These are phyloP conservation scores for Suhomyces terraborum DNA, from an alignment of 1,139 yeast genomes.

Conservation along the genomic window DNA sequence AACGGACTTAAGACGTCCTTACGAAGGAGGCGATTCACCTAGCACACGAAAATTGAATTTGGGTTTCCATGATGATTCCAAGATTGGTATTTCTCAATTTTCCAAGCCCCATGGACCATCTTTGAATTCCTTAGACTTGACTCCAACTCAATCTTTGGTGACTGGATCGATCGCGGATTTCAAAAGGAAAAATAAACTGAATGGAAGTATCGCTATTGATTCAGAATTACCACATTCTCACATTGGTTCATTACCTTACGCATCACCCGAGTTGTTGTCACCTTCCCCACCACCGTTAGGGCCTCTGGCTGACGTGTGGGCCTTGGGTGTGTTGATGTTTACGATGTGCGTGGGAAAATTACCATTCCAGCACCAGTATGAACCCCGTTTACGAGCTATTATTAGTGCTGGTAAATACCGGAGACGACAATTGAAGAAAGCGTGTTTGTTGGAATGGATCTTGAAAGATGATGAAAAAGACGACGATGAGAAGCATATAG, in stretches of 20 bases:
- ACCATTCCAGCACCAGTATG: constrained; percentile 82
- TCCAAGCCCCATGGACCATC: constrained; percentile 39
- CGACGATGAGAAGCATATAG: constrained; percentile 10
- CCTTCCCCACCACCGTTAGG: constrained; percentile 71
- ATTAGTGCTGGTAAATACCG: constrained; percentile 71
- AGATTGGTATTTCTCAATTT: constrained; percentile 35
- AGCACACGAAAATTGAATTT: constrained; percentile 24
- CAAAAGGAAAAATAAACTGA: constrained; percentile 15
- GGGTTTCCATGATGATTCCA: constrained; percentile 31
- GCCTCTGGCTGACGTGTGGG: constrained; percentile 86
- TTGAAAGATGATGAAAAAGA: constrained; percentile 21
- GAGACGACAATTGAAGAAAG: constrained; percentile 38
- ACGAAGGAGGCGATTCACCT: constrained; percentile 35
- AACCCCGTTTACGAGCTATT: constrained; percentile 73
- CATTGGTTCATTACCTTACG: constrained; percentile 90
- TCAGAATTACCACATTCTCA: constrained; percentile 60
- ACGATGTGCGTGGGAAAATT: constrained; percentile 72
- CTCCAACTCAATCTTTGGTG: constrained; percentile 30
- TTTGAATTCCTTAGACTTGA: constrained; percentile 35
- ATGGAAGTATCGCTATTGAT: constrained; percentile 26
- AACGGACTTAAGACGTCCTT: constrained; percentile 39
- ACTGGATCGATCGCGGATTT: constrained; percentile 15
- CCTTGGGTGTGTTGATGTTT: constrained; percentile 76
- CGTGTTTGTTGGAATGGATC: constrained; percentile 34
- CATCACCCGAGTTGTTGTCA: constrained; percentile 79